Conservation (phyloP, 1,284 basidiomycete species). For the Earliella scabrosa region DNA sequence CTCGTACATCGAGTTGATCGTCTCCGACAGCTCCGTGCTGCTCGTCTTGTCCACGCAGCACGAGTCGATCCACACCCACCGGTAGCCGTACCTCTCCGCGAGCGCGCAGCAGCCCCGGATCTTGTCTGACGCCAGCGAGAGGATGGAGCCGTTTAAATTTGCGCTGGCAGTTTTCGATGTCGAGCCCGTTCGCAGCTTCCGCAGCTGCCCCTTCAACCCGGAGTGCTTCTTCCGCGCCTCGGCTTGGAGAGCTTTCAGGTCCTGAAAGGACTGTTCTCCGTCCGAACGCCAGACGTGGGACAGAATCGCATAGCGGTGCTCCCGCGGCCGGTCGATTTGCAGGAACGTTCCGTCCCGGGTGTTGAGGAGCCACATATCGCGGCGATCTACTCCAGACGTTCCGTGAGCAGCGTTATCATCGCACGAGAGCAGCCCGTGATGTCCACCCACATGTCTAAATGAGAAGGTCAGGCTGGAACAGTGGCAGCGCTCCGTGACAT, state of each 20-base stretch:
- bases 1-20: constrained; percentile 27
- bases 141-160: background rate
- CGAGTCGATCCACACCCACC: constrained; percentile 24
- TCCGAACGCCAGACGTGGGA: constrained; percentile 19
- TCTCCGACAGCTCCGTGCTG: constrained; percentile 25
- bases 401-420: too few species aligned
- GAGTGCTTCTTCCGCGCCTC: background rate
- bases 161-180: too few species aligned
- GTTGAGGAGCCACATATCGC: constrained; percentile 18
- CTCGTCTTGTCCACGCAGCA: constrained; percentile 28
- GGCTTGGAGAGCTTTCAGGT: constrained; percentile 12
- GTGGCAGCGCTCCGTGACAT: too few species aligned
- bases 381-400: too few species aligned
- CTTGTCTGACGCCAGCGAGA: constrained; percentile 11
- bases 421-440: too few species aligned
- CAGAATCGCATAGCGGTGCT: constrained; percentile 22
- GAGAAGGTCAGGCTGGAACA: too few species aligned
- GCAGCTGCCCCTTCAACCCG: background rate
- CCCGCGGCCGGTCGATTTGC: constrained; percentile 17
- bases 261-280: constrained; percentile 22
- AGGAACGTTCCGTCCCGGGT: constrained; percentile 15
- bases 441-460: too few species aligned
- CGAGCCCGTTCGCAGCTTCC: too few species aligned
- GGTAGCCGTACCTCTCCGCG: constrained; percentile 19
- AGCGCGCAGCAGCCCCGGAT: constrained; percentile 19